Evolutionary conservation across 345 rosid genomes (phyloP).

Genomic region (Pelargonium nanum): DNA sequence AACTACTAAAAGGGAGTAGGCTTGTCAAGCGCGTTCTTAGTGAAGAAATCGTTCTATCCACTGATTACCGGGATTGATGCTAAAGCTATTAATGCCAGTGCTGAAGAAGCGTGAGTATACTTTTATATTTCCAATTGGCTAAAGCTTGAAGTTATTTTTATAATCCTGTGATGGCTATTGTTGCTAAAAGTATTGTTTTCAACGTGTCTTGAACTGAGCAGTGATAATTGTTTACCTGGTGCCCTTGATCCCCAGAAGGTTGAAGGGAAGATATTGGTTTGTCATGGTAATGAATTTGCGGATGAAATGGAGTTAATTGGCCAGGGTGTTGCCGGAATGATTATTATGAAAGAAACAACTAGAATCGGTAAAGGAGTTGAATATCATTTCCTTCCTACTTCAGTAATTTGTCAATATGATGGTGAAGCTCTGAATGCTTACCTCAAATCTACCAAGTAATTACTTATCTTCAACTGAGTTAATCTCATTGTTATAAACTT

Average conservation of each 20-base stretch:
- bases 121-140: no score
- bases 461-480: no score
- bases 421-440: constrained; percentile 14
- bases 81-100: constrained; percentile 8
- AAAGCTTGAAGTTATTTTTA: neutral
- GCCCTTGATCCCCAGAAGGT: constrained; percentile 19
- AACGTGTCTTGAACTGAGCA: neutral
- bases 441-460: constrained; percentile 10
- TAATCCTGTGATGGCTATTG: neutral
- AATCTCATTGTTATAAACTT: no score
- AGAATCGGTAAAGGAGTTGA: constrained; percentile 10
- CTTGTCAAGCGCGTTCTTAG: neutral
- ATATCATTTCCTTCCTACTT: constrained; percentile 9
- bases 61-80: constrained; percentile 5
- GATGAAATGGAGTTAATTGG: constrained; percentile 14
- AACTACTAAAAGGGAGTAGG: constrained; percentile 6
- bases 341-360: constrained; percentile 17
- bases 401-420: constrained; percentile 10
- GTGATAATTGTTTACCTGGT: constrained; percentile 10
- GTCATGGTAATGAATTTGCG: constrained; percentile 8
- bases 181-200: neutral
- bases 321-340: constrained; percentile 26
- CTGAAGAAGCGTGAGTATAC: constrained; percentile 14
- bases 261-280: constrained; percentile 25
- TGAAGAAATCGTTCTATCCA: constrained; percentile 10